Evolutionary conservation across 2,329 filamentous ascomycete genomes (phyloP), one percentile per base, ranked within the genome.

Genomic region (Diplodia intermedia): DNA sequence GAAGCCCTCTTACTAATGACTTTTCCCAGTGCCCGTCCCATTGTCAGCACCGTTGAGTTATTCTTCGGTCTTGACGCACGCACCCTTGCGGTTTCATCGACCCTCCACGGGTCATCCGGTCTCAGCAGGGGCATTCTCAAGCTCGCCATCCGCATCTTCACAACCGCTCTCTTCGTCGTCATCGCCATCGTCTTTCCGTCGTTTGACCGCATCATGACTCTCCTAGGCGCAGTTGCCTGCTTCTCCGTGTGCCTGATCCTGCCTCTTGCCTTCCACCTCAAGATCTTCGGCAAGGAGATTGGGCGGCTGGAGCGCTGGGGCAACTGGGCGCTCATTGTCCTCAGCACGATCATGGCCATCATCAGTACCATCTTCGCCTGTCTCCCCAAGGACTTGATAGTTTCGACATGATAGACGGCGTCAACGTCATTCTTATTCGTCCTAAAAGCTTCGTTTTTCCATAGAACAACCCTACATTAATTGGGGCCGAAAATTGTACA

Each of bases 191-290:
- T 90, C 1, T 87, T 90, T 75, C 93, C 94, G 0, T 87, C 88
- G 0, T 97, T 97, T 75, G 93, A 97, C 77, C 89, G 90, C 65
- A 94, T 97, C 75, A 97, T 97, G 89, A 91, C 91, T 4, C 89
- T 97, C 70, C 89, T 98, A 81, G 94, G 95, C 14, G 92, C 91
- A 49, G 91, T 93, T 3, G 86, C 97, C 18, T 97, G 94, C 81
- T 97, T 97, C 74, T 92, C 92, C 20, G 96, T 98, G 71, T 98
- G 94, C 80, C 89, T 98, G 71, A 93, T 97, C 79, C 84, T 99
- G 62, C 95, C 94, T 0, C 82, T 97, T 38, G 86, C 89, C 4
- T 98, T 99, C 76, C 93, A 98, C 75, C 81, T 98, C 68, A 97
- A 94, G 80, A 88, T 98, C 1, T 98, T 97, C 77, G 88, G 89